A percentile compares a stretch with the other conserved stretches of the same genome.
phyloP scores from a whole-genome alignment of 495 filamentous ascomycete genomes.

The Aspergillus funiculosus region DNA sequence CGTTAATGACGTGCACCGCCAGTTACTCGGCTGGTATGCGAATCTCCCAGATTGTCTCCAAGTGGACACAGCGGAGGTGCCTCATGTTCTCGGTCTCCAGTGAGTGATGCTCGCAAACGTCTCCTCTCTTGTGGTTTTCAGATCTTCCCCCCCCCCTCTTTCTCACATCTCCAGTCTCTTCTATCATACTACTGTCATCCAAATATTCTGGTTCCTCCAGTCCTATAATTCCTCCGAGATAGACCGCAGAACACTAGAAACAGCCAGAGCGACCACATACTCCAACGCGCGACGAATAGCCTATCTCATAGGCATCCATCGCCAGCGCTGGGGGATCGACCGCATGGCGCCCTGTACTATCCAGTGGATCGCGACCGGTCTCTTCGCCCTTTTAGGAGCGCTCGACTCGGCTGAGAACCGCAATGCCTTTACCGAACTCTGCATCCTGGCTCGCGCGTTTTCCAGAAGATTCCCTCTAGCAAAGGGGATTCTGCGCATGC shows the following conservation, averaged over 20 bases:
- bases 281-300: constrained; percentile 21
- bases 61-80: constrained; percentile 17
- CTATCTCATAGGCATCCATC: constrained; percentile 21
- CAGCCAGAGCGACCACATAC: not conserved
- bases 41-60: constrained; percentile 25
- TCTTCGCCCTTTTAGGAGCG: constrained; percentile 28
- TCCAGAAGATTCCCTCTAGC: constrained; percentile 27
- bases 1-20: constrained; percentile 20
- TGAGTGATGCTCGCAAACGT: too few species aligned
- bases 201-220: constrained; percentile 23
- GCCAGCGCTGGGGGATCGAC: constrained; percentile 27
- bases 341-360: constrained; percentile 24
- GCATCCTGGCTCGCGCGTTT: constrained; percentile 21
- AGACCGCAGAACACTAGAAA: not conserved
- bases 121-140: not conserved
- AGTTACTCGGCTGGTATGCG: constrained; percentile 28
- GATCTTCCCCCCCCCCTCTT: too few species aligned
- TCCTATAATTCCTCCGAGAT: not conserved
- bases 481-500: constrained; percentile 31
- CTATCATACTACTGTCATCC: constrained; percentile 27
- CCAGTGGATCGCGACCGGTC: constrained; percentile 29
- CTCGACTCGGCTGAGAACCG: constrained; percentile 23
- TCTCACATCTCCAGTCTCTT: constrained; percentile 17
- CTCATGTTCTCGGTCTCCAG: constrained; percentile 32
- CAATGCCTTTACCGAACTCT: constrained; percentile 27